Evolutionary conservation across 805 yeast genomes (phyloP).

Genomic region (Sugiyamaella marilandica): DNA sequence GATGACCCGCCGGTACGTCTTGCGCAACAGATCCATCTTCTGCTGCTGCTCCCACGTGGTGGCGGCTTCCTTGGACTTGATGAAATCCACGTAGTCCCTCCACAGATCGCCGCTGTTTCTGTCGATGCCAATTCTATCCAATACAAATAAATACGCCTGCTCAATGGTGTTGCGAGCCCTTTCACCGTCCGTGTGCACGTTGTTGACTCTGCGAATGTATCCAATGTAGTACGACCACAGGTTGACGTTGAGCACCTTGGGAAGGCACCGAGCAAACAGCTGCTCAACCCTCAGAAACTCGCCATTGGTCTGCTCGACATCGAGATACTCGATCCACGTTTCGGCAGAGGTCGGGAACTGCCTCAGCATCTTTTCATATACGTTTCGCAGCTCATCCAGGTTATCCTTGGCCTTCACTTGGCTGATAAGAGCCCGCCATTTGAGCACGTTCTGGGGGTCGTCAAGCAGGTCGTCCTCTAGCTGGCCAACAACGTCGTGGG

Average conservation of each 20-base stretch:
- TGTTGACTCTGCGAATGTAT: conserved; percentile 63
- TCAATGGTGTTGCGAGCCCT: conserved; percentile 67
- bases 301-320: conserved; percentile 56
- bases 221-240: conserved; percentile 75
- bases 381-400: conserved; percentile 52
- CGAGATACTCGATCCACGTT: conserved; percentile 72
- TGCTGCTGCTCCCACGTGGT: conserved; percentile 79
- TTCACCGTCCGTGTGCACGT: conserved; percentile 73
- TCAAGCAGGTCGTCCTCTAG: conserved; percentile 50
- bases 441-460: conserved; percentile 48
- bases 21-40: conserved; percentile 69
- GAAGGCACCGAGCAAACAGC: conserved; percentile 59
- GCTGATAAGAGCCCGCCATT: conserved; percentile 55
- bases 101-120: conserved; percentile 66
- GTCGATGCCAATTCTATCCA: conserved; percentile 74
- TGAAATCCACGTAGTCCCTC: conserved; percentile 76
- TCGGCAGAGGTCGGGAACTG: conserved; percentile 64
- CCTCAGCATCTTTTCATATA: conserved; percentile 55
- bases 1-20: conserved; percentile 62
- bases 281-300: conserved; percentile 64
- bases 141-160: conserved; percentile 80
- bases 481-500: conserved; percentile 52
- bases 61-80: conserved; percentile 55
- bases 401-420: conserved; percentile 48
- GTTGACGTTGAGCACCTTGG: conserved; percentile 56